These are phyloP conservation scores for Orobanche coerulescens DNA, from an alignment of 257 asterid species.

Conservation along the genomic window DNA sequence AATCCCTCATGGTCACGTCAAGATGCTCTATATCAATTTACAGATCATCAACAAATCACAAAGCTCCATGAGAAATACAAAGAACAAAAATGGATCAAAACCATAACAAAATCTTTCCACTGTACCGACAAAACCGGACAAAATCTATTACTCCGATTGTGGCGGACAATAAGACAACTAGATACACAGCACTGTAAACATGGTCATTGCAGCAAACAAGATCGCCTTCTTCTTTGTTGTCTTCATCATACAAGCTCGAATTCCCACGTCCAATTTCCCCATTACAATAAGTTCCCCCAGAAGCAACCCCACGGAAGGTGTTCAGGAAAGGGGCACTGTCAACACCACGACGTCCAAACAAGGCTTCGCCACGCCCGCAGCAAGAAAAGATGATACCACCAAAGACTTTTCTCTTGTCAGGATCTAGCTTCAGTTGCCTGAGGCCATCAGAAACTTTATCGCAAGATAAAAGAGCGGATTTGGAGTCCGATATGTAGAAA, in stretches of 20 bases:
- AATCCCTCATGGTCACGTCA: no score
- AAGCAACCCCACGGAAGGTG: conserved; percentile 59
- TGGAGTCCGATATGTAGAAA: conserved; percentile 47
- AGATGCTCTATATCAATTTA: no score
- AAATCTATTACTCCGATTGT: conserved; percentile 6
- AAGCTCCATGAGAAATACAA: no score
- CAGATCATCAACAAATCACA: no score
- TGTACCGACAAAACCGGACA: not conserved
- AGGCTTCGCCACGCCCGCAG: conserved; percentile 61
- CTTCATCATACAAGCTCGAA: conserved; percentile 33
- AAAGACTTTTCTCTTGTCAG: conserved; percentile 38
- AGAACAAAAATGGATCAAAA: no score
- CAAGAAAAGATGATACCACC: conserved; percentile 71
- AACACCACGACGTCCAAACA: conserved; percentile 40
- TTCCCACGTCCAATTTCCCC: conserved; percentile 62
- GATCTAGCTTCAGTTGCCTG: conserved; percentile 31
- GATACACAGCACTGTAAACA: conserved; percentile 47
- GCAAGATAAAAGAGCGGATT: conserved; percentile 40
- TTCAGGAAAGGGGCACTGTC: conserved; percentile 53
- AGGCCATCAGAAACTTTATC: conserved; percentile 35
- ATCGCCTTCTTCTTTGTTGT: conserved; percentile 26
- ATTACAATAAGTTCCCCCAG: conserved; percentile 64
- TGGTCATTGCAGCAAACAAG: conserved; percentile 38
- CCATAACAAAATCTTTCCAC: no score
- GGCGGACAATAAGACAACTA: conserved; percentile 51